Conservation (phyloP, 495 filamentous ascomycete genomes). For the Rostrohypoxylon terebratum region DNA sequence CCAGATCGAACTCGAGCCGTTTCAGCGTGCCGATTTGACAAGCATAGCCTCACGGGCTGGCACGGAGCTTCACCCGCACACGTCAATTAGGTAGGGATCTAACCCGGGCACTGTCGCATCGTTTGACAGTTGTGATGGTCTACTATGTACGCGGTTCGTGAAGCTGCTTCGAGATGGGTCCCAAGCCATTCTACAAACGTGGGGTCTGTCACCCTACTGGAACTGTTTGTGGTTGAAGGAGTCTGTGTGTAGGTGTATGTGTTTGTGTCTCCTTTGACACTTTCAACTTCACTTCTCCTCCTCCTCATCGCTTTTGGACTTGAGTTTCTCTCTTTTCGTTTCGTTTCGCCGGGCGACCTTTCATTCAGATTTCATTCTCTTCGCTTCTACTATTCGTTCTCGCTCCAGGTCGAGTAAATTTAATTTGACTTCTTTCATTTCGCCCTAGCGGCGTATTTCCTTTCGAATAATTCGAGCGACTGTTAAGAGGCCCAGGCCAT, state of each 20-base stretch:
- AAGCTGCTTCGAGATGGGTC: conserved; percentile 20
- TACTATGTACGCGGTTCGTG: conserved; percentile 23
- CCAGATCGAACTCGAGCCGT: conserved; percentile 50
- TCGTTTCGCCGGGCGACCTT: conserved; percentile 42
- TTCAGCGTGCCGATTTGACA: conserved; percentile 48
- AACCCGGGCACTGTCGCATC: conserved; percentile 20
- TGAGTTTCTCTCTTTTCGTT: conserved; percentile 41
- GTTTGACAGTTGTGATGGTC: conserved; percentile 6
- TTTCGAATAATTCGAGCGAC: background rate
- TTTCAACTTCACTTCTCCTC: conserved; percentile 37
- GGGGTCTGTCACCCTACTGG: conserved; percentile 12
- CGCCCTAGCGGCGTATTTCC: conserved; percentile 18
- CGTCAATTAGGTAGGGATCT: conserved; percentile 19
- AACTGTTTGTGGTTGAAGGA: conserved; percentile 11
- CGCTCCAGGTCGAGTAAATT: conserved; percentile 44
- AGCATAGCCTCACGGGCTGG: conserved; percentile 41
- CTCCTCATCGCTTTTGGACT: conserved; percentile 43
- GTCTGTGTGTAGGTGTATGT: conserved; percentile 18
- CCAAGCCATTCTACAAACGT: background rate
- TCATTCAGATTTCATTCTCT: conserved; percentile 25
- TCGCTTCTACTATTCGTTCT: conserved; percentile 21
- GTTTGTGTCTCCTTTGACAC: conserved; percentile 37
- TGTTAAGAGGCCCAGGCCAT: background rate
- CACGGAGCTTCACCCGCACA: conserved; percentile 12
- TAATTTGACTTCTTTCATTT: conserved; percentile 18